phyloP scores from a whole-genome alignment of 306 rosid genomes.

The Ormosia semicastrata region DNA sequence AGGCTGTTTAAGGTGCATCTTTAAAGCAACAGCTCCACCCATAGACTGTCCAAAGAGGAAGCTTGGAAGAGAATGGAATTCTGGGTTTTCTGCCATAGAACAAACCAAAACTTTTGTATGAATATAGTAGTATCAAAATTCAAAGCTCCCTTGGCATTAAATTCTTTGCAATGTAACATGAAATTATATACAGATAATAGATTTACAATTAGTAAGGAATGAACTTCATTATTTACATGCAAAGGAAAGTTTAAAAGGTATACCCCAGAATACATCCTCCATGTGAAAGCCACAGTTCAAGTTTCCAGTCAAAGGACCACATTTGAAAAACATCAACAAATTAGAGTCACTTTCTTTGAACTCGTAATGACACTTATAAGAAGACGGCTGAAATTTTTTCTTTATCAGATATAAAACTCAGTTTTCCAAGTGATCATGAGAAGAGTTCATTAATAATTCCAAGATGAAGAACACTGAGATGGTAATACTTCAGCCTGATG shows the following conservation, averaged over 20 bases:
- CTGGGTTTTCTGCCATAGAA: constrained; percentile 61
- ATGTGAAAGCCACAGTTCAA: constrained; percentile 11
- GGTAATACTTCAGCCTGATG: neutral
- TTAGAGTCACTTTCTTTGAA: neutral
- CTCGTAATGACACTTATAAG: neutral
- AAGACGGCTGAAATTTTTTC: neutral
- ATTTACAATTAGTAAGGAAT: constrained; percentile 6
- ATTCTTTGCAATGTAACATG: neutral
- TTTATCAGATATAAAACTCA: constrained; percentile 12
- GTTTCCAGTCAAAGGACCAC: neutral
- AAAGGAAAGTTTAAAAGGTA: neutral
- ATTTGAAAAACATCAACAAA: neutral
- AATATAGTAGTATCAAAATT: neutral
- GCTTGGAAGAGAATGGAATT: constrained; percentile 57
- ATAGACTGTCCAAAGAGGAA: constrained; percentile 86
- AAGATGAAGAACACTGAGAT: neutral
- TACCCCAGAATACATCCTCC: neutral
- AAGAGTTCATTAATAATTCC: neutral
- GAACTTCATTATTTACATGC: neutral
- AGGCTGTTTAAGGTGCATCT: constrained; percentile 80
- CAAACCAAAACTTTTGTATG: constrained; percentile 14
- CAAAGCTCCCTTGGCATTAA: neutral
- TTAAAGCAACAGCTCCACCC: constrained; percentile 94
- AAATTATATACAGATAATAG: neutral
- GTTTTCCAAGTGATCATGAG: neutral